Evolutionary conservation across 805 yeast genomes (phyloP), one percentile per base, ranked within the genome.

Genomic region (Candida pseudofarinosa): DNA sequence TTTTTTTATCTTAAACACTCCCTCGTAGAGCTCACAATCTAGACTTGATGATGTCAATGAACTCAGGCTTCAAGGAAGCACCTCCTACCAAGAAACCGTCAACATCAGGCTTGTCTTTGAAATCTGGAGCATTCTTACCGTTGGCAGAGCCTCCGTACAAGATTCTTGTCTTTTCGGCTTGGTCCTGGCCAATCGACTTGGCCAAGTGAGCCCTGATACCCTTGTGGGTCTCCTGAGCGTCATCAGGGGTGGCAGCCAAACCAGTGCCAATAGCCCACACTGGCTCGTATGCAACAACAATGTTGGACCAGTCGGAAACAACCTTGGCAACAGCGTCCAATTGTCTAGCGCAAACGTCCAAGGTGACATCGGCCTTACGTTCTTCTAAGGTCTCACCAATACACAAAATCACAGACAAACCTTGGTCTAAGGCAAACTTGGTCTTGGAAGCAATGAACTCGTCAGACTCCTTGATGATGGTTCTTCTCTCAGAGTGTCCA

Each of bases 211-310:
- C 79, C 79, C 99, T 87, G 74, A 93, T 88, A 56, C 77, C 78
- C 65, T 79, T 79, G 77, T 93, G 99, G 62, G 93, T 88, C 55
- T 83, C 88, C 77, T 93, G 97, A 56, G 99, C 99, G 66, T 93
- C 99, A 55, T 85, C 87, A 56, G 99, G 89, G 58, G 99, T 93
- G 49, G 99, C 98, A 60, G 98, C 97, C 64, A 93, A 81, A 65
- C 99, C 99, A 58, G 98, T 90, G 69, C 99, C 99, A 60, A 93
- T 93, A 59, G 99, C 99, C 99, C 99, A 93, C 56, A 93, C 96
- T 59, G 99, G 99, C 77, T 93, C 99, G 76, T 93, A 93, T 62
- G 99, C 99, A 68, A 93, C 74, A 53, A 93, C 98, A 55, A 93
- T 77, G 69, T 86, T 78, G 51, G 85, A 60, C 98, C 98, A 91